These are phyloP conservation scores for Cyclotella baltica DNA, from an alignment of 108 stramenopile genomes.

Conservation along the genomic window DNA sequence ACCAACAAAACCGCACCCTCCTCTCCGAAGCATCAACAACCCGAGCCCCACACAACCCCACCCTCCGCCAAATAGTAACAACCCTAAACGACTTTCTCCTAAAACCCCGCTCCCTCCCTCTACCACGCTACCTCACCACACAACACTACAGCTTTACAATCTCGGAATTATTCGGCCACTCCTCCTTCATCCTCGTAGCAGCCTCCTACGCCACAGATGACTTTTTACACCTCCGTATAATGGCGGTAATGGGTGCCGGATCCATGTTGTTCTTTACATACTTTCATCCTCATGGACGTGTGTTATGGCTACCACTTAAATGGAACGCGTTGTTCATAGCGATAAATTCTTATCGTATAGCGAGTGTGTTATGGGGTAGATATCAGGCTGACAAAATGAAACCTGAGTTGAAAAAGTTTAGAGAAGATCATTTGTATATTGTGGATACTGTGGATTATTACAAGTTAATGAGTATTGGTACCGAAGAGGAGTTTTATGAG, in stretches of 20 bases:
- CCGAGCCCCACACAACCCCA: slow-evolving; percentile 8
- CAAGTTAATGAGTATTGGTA: slow-evolving; percentile 60
- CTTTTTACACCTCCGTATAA: slow-evolving; percentile 73
- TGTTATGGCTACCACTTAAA: slow-evolving; percentile 86
- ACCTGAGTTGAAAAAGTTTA: slow-evolving; percentile 53
- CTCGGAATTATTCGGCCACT: slow-evolving; percentile 80
- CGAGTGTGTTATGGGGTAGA: slow-evolving; percentile 59
- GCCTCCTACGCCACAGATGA: slow-evolving; percentile 80
- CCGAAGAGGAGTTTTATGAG: slow-evolving; percentile 52
- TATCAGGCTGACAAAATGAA: slow-evolving; percentile 59
- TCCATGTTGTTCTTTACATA: slow-evolving; percentile 87
- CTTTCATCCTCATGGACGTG: slow-evolving; percentile 89
- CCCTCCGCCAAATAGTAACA: slow-evolving; percentile 14
- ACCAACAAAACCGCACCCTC: slow-evolving; percentile 28
- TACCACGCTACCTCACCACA: slow-evolving; percentile 85
- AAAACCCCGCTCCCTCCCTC: slow-evolving; percentile 68
- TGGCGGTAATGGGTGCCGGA: slow-evolving; percentile 77
- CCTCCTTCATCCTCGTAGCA: slow-evolving; percentile 84
- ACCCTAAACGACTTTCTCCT: slow-evolving; percentile 46
- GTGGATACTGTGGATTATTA: slow-evolving; percentile 77
- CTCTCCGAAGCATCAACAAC: slow-evolving; percentile 20
- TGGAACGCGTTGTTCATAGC: slow-evolving; percentile 87
- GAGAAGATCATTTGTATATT: slow-evolving; percentile 71
- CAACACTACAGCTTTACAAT: slow-evolving; percentile 65
- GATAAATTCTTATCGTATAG: slow-evolving; percentile 77